Evolutionary conservation across 441 rosid species (phyloP).

Genomic region (Macaranga tanarius): DNA sequence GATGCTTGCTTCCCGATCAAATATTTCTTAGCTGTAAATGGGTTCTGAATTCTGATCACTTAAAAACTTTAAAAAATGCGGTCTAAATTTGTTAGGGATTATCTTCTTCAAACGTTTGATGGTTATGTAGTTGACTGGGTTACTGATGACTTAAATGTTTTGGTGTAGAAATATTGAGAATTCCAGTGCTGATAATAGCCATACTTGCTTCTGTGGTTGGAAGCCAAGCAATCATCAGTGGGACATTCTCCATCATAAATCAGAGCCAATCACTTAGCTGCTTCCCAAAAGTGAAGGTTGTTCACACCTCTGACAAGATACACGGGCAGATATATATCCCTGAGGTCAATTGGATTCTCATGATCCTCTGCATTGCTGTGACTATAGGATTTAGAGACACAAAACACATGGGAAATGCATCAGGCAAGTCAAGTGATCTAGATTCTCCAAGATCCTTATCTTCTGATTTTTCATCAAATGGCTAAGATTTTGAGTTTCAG

Average conservation of each 20-base stretch:
- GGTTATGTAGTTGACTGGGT: background rate
- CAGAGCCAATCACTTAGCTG: conserved; percentile 96
- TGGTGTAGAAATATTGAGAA: conserved; percentile 61
- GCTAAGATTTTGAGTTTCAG: background rate
- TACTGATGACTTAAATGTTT: conserved; percentile 14
- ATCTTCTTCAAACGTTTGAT: background rate
- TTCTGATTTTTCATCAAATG: background rate
- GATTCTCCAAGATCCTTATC: background rate
- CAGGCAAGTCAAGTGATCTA: conserved; percentile 45
- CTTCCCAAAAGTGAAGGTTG: conserved; percentile 91
- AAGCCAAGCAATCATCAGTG: conserved; percentile 97
- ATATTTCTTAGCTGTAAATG: background rate
- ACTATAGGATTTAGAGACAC: conserved; percentile 96
- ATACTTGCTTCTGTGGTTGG: conserved; percentile 98
- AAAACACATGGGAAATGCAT: conserved; percentile 92
- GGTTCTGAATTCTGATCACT: too few species aligned
- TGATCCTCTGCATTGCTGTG: conserved; percentile 92
- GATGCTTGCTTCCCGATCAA: background rate
- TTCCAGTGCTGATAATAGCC: conserved; percentile 87
- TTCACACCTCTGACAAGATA: conserved; percentile 88
- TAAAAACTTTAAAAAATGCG: background rate
- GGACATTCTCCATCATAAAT: conserved; percentile 96
- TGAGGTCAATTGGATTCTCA: conserved; percentile 93
- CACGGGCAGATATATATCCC: conserved; percentile 97
- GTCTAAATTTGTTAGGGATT: background rate